Evolutionary conservation across 331 rosid genomes (phyloP).

Genomic region (Telfairia occidentalis): DNA sequence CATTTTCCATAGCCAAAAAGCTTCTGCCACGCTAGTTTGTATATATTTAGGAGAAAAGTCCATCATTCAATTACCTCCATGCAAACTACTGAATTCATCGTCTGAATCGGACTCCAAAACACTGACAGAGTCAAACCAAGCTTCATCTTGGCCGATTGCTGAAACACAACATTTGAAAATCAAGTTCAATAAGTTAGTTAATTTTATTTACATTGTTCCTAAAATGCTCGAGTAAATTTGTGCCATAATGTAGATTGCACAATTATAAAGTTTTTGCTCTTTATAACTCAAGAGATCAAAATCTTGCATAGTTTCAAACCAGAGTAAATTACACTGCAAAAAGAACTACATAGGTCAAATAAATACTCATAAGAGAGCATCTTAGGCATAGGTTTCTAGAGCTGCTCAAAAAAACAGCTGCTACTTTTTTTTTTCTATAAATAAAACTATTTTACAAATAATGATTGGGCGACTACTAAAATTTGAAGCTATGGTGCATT

Average conservation of each 20-base stretch:
- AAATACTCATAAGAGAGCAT: neutral
- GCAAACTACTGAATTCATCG: constrained; percentile 57
- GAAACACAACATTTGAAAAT: constrained; percentile 10
- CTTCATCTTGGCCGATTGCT: constrained; percentile 59
- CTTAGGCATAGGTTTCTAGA: neutral
- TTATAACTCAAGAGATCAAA: neutral
- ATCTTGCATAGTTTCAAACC: neutral
- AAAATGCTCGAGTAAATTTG: neutral
- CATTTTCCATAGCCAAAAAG: neutral
- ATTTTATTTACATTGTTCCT: neutral
- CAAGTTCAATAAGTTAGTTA: neutral
- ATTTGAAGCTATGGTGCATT: neutral
- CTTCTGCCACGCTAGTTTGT: neutral
- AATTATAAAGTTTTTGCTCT: neutral
- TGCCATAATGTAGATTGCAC: neutral
- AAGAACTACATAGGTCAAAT: neutral
- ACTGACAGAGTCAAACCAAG: constrained; percentile 70
- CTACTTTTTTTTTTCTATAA: too few species aligned
- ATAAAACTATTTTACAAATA: too few species aligned
- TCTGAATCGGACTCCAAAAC: constrained; percentile 78
- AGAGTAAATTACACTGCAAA: neutral
- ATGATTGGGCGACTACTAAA: neutral
- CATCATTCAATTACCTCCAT: constrained; percentile 49
- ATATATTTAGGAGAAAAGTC: neutral
- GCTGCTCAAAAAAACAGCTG: too few species aligned